A percentile compares a stretch with the other conserved stretches of the same genome.
Conservation (phyloP, 257 asterid genomes). For the Primulina tabacum region DNA sequence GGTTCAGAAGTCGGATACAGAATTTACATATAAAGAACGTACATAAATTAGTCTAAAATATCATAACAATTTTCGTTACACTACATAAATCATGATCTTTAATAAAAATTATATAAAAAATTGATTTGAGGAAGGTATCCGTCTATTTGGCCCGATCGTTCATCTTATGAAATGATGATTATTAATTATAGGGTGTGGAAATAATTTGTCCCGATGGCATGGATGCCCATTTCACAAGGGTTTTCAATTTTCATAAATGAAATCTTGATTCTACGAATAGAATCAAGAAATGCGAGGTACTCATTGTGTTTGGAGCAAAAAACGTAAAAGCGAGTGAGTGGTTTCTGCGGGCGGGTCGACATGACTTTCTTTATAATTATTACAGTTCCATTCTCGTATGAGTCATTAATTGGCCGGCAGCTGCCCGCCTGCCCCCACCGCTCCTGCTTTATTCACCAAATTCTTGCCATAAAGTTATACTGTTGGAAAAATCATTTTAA, state of each 20-base stretch:
- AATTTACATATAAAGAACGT: too few relatives aligned
- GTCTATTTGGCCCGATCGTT: too few relatives aligned
- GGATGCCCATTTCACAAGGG: not conserved
- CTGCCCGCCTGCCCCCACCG: not conserved
- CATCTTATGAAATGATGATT: not conserved
- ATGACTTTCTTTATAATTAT: not conserved
- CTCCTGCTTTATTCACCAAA: not conserved
- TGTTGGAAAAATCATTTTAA: too few relatives aligned
- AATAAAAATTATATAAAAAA: too few relatives aligned
- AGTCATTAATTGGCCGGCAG: not conserved
- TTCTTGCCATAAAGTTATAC: too few relatives aligned
- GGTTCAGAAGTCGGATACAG: too few relatives aligned
- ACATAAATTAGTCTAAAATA: too few relatives aligned
- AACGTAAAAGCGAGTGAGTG: not conserved
- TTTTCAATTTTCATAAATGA: too few relatives aligned
- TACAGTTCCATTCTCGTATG: not conserved
- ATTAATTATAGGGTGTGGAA: not conserved
- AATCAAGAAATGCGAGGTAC: not conserved
- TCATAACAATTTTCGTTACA: too few relatives aligned
- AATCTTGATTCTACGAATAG: not conserved
- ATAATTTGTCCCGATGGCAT: too few relatives aligned
- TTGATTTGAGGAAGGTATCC: too few relatives aligned
- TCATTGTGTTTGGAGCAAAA: not conserved
- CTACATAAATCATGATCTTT: too few relatives aligned
- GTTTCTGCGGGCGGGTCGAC: not conserved